Percentiles rank a stretch among this genome's conserved stretches.
These are phyloP conservation scores for Kazachstania viticola DNA, from an alignment of 805 yeast genomes.

Conservation along the genomic window DNA sequence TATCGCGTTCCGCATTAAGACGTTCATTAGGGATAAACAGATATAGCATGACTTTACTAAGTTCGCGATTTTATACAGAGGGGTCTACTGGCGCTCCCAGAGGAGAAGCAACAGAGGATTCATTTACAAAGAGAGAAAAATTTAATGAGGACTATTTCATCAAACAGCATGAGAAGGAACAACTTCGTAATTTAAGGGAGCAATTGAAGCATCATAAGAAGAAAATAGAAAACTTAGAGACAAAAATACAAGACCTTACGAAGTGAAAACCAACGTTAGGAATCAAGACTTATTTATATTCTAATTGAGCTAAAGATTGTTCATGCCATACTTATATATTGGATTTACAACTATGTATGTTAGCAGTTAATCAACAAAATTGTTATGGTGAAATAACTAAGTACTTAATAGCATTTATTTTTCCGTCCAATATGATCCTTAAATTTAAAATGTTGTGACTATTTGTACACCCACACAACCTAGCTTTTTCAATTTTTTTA, in stretches of 20 bases:
- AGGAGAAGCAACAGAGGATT: slow-evolving; percentile 35
- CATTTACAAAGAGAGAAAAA: slow-evolving; percentile 78
- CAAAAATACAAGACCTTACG: slow-evolving; percentile 28
- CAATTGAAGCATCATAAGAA: slow-evolving; percentile 67
- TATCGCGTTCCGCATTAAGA: slow-evolving; percentile 20
- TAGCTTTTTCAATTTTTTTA: no score
- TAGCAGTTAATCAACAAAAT: no score
- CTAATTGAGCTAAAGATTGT: no score
- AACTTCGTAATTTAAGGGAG: slow-evolving; percentile 63
- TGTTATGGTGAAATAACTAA: no score
- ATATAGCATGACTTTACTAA: background rate
- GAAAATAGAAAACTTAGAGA: slow-evolving; percentile 40
- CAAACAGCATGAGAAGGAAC: slow-evolving; percentile 84
- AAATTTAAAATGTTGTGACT: no score
- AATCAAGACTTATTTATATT: no score
- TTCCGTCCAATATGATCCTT: no score
- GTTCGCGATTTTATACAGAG: slow-evolving; percentile 32
- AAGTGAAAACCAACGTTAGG: slow-evolving; percentile 9
- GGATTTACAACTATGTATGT: no score
- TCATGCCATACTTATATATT: no score
- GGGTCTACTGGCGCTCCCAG: slow-evolving; percentile 55
- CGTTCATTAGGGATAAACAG: slow-evolving; percentile 14
- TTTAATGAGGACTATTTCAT: slow-evolving; percentile 82
- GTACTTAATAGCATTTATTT: no score
- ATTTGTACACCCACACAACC: no score